phyloP scores from a whole-genome alignment of 2,329 filamentous ascomycete genomes.

The Venturia carpophila region DNA sequence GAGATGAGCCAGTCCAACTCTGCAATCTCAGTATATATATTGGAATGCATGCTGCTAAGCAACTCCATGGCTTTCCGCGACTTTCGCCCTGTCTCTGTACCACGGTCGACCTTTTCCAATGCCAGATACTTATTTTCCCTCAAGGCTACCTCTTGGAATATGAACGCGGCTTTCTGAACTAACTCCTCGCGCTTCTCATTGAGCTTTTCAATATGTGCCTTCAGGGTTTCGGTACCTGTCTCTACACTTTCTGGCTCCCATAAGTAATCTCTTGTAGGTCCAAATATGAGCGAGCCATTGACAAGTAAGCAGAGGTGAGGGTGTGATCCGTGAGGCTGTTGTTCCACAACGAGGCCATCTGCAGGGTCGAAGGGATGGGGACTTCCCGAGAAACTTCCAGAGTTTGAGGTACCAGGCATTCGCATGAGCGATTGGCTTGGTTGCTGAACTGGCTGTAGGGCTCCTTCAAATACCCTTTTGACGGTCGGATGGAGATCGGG shows the following conservation, averaged over 20 bases:
- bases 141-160: slow-evolving; percentile 6
- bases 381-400: not conserved
- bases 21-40: slow-evolving; percentile 4
- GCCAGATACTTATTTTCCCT: slow-evolving; percentile 1
- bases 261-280: slow-evolving; percentile 6
- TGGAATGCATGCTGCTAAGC: slow-evolving; percentile 16
- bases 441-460: not conserved
- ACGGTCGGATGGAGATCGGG: slow-evolving; percentile 43
- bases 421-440: not conserved
- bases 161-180: not conserved
- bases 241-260: slow-evolving; percentile 9
- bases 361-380: not conserved
- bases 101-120: not conserved
- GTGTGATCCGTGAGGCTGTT: slow-evolving; percentile 9
- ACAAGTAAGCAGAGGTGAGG: slow-evolving; percentile 11
- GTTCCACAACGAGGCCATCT: not conserved
- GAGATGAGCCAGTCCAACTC: slow-evolving; percentile 16
- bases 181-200: not conserved
- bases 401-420: not conserved
- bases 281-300: not conserved
- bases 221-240: slow-evolving; percentile 6
- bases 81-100: not conserved
- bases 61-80: slow-evolving; percentile 15
- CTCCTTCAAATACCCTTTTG: not conserved
- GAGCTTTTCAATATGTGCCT: slow-evolving; percentile 5